These are phyloP conservation scores for Gynandropsis gynandra DNA, from an alignment of 345 rosid species.

Conservation along the genomic window DNA sequence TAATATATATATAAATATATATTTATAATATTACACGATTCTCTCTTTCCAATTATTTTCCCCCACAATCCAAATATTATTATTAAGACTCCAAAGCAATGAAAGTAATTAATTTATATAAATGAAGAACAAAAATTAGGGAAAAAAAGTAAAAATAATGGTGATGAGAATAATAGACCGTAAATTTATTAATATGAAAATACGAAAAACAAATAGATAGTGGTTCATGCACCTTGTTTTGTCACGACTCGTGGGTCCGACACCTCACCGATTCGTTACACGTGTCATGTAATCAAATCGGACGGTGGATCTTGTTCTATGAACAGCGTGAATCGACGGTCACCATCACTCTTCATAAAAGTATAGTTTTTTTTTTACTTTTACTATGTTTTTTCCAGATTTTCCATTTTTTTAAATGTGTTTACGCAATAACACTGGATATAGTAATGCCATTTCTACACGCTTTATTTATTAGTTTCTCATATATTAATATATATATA, in stretches of 20 bases:
- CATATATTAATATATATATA: no score
- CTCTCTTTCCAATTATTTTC: constrained; percentile 5
- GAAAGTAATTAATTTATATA: not conserved
- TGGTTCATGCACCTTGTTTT: constrained; percentile 30
- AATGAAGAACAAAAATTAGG: not conserved
- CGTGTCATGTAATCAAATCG: not conserved
- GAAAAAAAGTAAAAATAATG: constrained; percentile 11
- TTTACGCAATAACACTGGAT: not conserved
- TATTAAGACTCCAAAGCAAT: not conserved
- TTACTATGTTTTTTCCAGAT: not conserved
- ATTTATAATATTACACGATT: not conserved
- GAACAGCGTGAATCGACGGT: constrained; percentile 20
- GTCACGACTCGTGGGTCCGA: constrained; percentile 17
- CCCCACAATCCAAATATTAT: not conserved
- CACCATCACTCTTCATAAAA: constrained; percentile 22
- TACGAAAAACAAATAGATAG: no score
- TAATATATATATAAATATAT: no score
- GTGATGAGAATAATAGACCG: constrained; percentile 13
- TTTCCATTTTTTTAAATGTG: not conserved
- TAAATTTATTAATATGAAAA: no score
- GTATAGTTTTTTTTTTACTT: not conserved
- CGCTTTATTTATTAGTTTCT: no score
- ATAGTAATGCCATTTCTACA: not conserved
- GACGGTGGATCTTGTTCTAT: constrained; percentile 3
- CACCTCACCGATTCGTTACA: constrained; percentile 9